Base-by-base conservation (phyloP, 2,329 filamentous ascomycete genomes). In the Colletotrichum eleusines region DNA sequence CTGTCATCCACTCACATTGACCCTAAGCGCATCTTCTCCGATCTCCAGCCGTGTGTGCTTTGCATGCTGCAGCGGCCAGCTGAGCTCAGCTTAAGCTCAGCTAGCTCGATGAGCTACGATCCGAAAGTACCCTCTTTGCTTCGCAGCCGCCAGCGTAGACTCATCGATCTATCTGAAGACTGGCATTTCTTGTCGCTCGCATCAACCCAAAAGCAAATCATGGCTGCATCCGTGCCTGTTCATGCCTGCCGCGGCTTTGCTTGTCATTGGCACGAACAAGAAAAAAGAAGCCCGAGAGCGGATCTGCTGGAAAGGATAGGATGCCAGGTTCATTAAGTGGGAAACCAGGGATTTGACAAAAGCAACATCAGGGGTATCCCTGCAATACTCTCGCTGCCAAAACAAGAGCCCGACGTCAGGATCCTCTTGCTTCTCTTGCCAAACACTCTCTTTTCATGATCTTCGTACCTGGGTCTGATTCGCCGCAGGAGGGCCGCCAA, bases 381-480 rank as follows among this genome's bases (percentile, higher is more conserved):
- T 72, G 74, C 46, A 46, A 64, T 50, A 73, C 63, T 70, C 73
- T 66, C 60, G 66, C 66, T 61, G 69, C 69, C 69, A 78, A 77
- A 77, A 69, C 69, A 75, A 72, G 73, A 68, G 72, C 67, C 69
- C 75, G 75, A 74, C 73, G 73, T 75, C 72, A 75, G 74, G 75
- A 76, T 77, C 72, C 63, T 74, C 70, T 74, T 74, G 74, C 77
- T 77, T 72, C 62, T 74, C 64, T 73, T 74, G 74, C 77, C 75
- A 79, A 78, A 78, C 76, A 77, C 75, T 75, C 74, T 77, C 76
- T 74, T 18, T 73, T 75, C 77, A 73, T 77, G 77, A 78, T 79
- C 76, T 76, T 72, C 76, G 70, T 64, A 73, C 73, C 72, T 63
- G 69, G 55, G 72, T 72, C 71, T 75, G 75, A 74, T 75, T 74